Conservation (phyloP, 2,329 filamentous ascomycete species). For the Catunica adiposa region DNA sequence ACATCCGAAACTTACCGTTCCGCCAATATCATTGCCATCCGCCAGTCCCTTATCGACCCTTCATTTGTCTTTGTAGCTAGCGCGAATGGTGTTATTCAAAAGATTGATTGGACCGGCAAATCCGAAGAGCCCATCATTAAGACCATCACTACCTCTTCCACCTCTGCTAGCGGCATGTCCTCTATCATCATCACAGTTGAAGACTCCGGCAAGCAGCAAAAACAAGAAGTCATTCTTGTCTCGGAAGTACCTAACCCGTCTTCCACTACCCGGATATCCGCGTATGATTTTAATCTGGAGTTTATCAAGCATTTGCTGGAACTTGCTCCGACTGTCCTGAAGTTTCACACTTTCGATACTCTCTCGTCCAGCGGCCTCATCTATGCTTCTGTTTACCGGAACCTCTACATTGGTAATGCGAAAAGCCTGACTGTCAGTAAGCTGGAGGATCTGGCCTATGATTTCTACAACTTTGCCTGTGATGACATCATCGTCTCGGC, state of each 20-base stretch:
- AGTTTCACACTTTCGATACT: conserved; percentile 10
- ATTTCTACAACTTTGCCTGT: conserved; percentile 38
- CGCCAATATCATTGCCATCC: conserved; percentile 26
- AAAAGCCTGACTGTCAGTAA: conserved; percentile 16
- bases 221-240: conserved; percentile 31
- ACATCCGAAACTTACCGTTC: conserved; percentile 23
- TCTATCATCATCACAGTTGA: conserved; percentile 25
- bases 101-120: conserved; percentile 38
- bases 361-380: conserved; percentile 6
- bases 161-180: conserved; percentile 30
- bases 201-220: conserved; percentile 16
- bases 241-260: conserved; percentile 21
- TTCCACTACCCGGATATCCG: conserved; percentile 10
- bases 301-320: conserved; percentile 12
- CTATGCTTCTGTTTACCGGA: conserved; percentile 20
- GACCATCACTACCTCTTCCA: conserved; percentile 21
- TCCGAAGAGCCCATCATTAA: conserved; percentile 6
- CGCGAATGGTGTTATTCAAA: conserved; percentile 39
- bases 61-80: conserved; percentile 43
- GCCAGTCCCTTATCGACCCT: conserved; percentile 24
- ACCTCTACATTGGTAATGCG: conserved; percentile 23
- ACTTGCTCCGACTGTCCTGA: conserved; percentile 5
- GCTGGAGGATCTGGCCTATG: conserved; percentile 18
- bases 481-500: conserved; percentile 50
- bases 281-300: conserved; percentile 6